Conservation (phyloP, 2,329 filamentous ascomycete genomes). For the Arthrobotrys sinensis region DNA sequence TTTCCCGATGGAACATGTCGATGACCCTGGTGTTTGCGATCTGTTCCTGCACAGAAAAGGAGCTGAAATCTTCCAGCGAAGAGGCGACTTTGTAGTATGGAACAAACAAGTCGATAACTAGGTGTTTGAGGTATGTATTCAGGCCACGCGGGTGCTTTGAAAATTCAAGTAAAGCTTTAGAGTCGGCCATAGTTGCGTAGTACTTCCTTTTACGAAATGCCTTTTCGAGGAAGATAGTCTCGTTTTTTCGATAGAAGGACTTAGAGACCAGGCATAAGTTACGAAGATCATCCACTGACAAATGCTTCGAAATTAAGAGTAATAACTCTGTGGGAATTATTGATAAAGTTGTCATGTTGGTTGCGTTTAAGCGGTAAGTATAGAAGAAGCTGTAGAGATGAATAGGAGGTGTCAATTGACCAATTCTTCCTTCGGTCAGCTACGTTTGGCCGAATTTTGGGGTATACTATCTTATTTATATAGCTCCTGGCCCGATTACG, state of each 20-base stretch:
- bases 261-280: neutral
- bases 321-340: no score
- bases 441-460: no score
- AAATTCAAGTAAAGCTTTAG: neutral
- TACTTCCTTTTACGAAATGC: neutral
- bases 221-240: neutral
- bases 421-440: no score
- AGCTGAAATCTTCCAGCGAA: neutral
- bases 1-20: neutral
- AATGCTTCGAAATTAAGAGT: no score
- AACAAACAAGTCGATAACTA: constrained; percentile 14
- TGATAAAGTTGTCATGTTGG: no score
- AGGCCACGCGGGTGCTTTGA: constrained; percentile 16
- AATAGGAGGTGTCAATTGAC: no score
- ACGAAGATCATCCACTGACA: no score
- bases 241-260: neutral
- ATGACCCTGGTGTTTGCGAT: no score
- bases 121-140: neutral
- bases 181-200: neutral
- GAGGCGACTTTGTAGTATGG: neutral
- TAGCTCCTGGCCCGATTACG: no score
- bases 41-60: neutral
- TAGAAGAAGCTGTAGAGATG: no score
- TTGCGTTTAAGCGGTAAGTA: no score
- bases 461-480: no score